These are phyloP conservation scores for Pseudogymnoascus verrucosus DNA, from an alignment of 2,329 filamentous ascomycete genomes.

Conservation along the genomic window DNA sequence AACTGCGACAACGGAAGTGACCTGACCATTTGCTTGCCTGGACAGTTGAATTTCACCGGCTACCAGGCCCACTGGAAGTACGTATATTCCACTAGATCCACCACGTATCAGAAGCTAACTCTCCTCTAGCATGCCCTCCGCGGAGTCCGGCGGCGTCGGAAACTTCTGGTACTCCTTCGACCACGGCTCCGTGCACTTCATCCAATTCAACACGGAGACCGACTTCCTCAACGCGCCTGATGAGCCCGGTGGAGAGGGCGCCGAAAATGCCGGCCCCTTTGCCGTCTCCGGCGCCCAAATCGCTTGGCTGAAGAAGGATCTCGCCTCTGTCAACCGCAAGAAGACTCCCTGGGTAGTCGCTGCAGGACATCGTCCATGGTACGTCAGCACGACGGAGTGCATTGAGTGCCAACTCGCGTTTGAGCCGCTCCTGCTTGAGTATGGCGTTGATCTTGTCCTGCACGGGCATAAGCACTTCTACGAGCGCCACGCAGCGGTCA, in stretches of 20 bases:
- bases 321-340: slow-evolving; percentile 23
- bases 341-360: slow-evolving; percentile 44
- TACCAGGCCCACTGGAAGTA: slow-evolving; percentile 28
- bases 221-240: slow-evolving; percentile 43
- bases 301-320: slow-evolving; percentile 33
- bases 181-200: slow-evolving; percentile 33
- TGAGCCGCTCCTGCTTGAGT: slow-evolving; percentile 34
- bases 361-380: slow-evolving; percentile 43
- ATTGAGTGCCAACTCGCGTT: slow-evolving; percentile 39
- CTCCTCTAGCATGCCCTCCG: slow-evolving; percentile 41
- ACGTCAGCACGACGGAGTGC: slow-evolving; percentile 30
- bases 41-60: slow-evolving; percentile 53
- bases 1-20: slow-evolving; percentile 38
- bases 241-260: slow-evolving; percentile 27
- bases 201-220: slow-evolving; percentile 44
- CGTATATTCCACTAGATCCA: slow-evolving; percentile 11
- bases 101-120: slow-evolving; percentile 26
- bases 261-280: slow-evolving; percentile 41
- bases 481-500: slow-evolving; percentile 25
- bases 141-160: slow-evolving; percentile 36
- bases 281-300: slow-evolving; percentile 35
- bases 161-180: slow-evolving; percentile 46
- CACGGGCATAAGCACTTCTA: slow-evolving; percentile 38
- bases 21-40: slow-evolving; percentile 38
- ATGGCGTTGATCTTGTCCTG: slow-evolving; percentile 39